Base-by-base conservation (phyloP, 345 rosid species). In the Citrus hindsii region DNA sequence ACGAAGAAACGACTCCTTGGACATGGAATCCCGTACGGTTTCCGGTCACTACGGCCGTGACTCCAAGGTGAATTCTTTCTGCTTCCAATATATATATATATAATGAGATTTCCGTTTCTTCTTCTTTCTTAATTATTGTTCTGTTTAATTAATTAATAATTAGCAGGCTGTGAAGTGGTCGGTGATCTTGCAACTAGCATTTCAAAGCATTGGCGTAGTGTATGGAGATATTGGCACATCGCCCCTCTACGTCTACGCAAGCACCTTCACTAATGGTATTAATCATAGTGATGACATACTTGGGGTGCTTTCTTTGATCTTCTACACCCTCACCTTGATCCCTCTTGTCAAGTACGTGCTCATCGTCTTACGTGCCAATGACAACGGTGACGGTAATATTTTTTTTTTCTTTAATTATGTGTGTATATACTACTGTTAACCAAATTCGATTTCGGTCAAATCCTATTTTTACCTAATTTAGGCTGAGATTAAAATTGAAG, bases 211-310 rank as follows among this genome's bases (percentile, higher is more conserved):
- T 1, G 93, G 95, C 7, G 48, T 89, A 14, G 90, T 87, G 24
- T 89, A 91, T 2, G 90, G 93, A 24, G 93, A 91, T 72, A 79
- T 89, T 0, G 93, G 92, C 1, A 89, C 95, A 12, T 91, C 93
- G 24, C 93, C 92, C 8, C 82, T 91, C 4, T 89, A 91, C 42
- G 90, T 88, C 4, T 91, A 58, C 56, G 24, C 87, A 0, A 83
- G 88, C 76, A 79, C 84, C 6, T 87, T 88, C 79, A 0, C 75
- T 1, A 19, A 62, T 4, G 93, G 88, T 0, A 82, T 91, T 40
- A 58, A 74, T 3, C 78, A 88, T 77, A 72, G 37, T 28, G 92
- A 91, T 4, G 95, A 91, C 62, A 75, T 88, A 9, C 48, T 88
- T 48, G 93, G 90, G 12, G 90, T 87, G 0, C 89, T 91, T 6